Evolutionary conservation across 1,284 basidiomycete species (phyloP).

Genomic region (Termitomyces sp.): DNA sequence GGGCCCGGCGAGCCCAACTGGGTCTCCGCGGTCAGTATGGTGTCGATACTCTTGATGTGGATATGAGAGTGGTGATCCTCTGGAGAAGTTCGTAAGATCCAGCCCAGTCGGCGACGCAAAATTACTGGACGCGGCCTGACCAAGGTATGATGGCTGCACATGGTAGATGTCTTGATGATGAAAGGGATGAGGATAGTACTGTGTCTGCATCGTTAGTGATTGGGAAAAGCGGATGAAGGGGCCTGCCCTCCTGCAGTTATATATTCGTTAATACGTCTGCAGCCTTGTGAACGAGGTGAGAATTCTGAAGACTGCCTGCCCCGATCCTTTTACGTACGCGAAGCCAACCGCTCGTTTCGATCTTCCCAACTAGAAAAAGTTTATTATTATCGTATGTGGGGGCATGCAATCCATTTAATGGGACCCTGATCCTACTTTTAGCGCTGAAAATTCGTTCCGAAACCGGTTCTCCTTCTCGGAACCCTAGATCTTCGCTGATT

Average conservation of each 20-base stretch:
- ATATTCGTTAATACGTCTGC: slow-evolving; percentile 37
- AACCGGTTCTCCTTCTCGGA: slow-evolving; percentile 15
- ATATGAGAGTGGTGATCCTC: slow-evolving; percentile 40
- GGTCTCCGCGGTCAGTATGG: slow-evolving; percentile 36
- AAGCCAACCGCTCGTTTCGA: slow-evolving; percentile 30
- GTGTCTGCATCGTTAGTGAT: slow-evolving; percentile 30
- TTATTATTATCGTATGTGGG: slow-evolving; percentile 16
- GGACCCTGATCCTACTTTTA: slow-evolving; percentile 13
- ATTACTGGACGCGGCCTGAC: slow-evolving; percentile 20
- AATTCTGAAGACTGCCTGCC: slow-evolving; percentile 36
- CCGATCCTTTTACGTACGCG: slow-evolving; percentile 38
- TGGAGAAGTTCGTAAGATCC: slow-evolving; percentile 37
- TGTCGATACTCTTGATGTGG: slow-evolving; percentile 38
- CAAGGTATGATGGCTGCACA: slow-evolving; percentile 19
- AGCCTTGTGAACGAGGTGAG: slow-evolving; percentile 32
- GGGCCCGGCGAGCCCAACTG: slow-evolving; percentile 25
- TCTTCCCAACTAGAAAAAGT: slow-evolving; percentile 21
- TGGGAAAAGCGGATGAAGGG: slow-evolving; percentile 24
- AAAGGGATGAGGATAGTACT: slow-evolving; percentile 23
- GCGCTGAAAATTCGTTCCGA: slow-evolving; percentile 13
- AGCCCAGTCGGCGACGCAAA: slow-evolving; percentile 26
- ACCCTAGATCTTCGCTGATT: slow-evolving; percentile 18
- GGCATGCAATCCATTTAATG: slow-evolving; percentile 7
- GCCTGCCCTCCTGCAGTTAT: slow-evolving; percentile 29
- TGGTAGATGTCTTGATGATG: slow-evolving; percentile 18